Conservation (phyloP, 129 eudicot species). For the Tagetes erecta region DNA sequence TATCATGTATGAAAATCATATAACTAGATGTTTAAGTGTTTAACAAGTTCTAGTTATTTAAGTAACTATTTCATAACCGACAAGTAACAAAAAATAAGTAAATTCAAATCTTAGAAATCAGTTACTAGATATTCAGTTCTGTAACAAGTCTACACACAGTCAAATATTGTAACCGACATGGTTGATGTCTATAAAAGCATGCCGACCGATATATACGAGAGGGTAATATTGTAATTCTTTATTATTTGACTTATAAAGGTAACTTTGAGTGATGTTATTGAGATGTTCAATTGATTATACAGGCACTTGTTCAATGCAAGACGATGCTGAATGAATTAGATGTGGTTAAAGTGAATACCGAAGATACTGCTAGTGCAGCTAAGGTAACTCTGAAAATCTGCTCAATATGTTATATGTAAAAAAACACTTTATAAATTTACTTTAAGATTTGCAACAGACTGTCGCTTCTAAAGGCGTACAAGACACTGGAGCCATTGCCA, state of each 20-base stretch:
- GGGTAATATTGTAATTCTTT: background rate
- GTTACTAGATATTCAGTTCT: background rate
- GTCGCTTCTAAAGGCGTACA: conserved; percentile 67
- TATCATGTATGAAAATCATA: background rate
- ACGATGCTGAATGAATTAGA: conserved; percentile 51
- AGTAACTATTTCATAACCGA: background rate
- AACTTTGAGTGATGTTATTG: background rate
- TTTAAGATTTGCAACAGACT: conserved; percentile 40
- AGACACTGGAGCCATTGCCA: conserved; percentile 83
- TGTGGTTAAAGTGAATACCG: conserved; percentile 50
- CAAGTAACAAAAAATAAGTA: background rate
- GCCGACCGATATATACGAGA: background rate
- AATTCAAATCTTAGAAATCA: background rate
- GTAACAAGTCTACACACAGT: too few relatives aligned
- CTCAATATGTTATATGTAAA: background rate
- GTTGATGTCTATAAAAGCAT: background rate
- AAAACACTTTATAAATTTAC: background rate
- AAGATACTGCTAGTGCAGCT: conserved; percentile 87
- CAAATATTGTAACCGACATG: too few relatives aligned
- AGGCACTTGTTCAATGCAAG: conserved; percentile 85
- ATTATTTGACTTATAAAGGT: background rate
- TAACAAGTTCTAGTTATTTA: background rate
- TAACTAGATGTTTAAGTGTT: background rate
- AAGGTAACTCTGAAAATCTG: conserved; percentile 47
- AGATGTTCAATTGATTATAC: conserved; percentile 6